Evolutionary conservation across 768 basidiomycete genomes (phyloP), one percentile per base, ranked within the genome.

Genomic region (Hemileccinum impolitum): DNA sequence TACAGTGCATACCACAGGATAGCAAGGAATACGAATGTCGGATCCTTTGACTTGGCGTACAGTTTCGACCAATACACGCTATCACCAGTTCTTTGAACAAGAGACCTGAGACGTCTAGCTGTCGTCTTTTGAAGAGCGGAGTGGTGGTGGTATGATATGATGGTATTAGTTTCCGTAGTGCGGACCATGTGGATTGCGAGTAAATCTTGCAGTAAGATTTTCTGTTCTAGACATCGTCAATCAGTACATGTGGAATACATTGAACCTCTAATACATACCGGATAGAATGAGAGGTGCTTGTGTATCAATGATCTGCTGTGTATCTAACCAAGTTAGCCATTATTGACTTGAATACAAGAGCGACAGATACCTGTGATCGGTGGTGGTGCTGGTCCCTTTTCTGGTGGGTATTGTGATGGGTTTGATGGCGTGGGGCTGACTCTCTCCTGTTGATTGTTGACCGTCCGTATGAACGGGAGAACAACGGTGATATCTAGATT

Each of bases 1-100:
- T 83, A 83, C 23, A 82, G 55, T 1, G 79, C 74, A 48, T 81
- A 80, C 82, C 81, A 83, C 19, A 83, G 60, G 7, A 76, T 63
- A 39, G 75, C 68, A 19, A 70, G 61, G 17, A 69, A 62, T 10
- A 70, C 44, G 17, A 70, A 61, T 0, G 68, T 70, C 1, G 68
- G 66, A 41, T 72, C 70, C 39, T 43, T 58, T 0, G 68, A 63
- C 44, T 55, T 57, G 0, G 12, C 34, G 13, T 70, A 70, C 35
- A 71, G 55, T 31, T 71, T 66, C 4, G 51, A 53, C 70, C 70
- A 72, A 41, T 71, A 71, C 6, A 71, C 67, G 31, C 70, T 70
- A 26, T 70, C 59, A 3, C 64, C 63, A 8, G 68, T 63, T 53
- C 70, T 51, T 37, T 66, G 62, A 2, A 67, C 54, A 31, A 72